phyloP scores from a whole-genome alignment of 495 filamentous ascomycete genomes.

The Parachaetomium inaequale region DNA sequence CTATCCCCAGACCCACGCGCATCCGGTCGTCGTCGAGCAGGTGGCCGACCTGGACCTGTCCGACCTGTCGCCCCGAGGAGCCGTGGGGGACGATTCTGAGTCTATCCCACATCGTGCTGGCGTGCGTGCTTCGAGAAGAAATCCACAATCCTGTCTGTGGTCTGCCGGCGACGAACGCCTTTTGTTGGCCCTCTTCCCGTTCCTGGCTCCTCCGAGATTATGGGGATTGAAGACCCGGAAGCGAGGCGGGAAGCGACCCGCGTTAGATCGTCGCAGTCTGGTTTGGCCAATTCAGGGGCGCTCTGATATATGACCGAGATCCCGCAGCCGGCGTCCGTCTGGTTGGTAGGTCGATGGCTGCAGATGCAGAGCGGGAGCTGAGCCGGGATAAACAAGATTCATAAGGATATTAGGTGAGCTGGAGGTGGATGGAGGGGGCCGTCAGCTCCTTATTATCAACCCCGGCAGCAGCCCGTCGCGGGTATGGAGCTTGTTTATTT shows the following conservation, averaged over 20 bases:
- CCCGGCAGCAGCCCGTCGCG: not conserved
- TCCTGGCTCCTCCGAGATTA: slow-evolving; percentile 13
- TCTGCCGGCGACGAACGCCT: not conserved
- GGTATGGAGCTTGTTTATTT: slow-evolving; percentile 11
- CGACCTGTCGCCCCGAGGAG: slow-evolving; percentile 2
- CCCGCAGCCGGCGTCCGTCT: no score
- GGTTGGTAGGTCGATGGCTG: not conserved
- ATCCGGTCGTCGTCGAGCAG: slow-evolving; percentile 23
- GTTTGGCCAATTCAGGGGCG: slow-evolving; percentile 22
- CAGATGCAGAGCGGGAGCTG: slow-evolving; percentile 1
- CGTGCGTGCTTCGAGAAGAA: slow-evolving; percentile 1
- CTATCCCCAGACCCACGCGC: slow-evolving; percentile 6
- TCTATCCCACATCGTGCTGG: not conserved
- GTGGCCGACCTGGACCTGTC: slow-evolving; percentile 20
- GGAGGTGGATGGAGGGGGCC: slow-evolving; percentile 5
- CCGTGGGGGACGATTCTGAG: not conserved
- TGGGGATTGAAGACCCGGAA: slow-evolving; percentile 4
- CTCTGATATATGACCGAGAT: no score
- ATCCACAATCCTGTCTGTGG: not conserved
- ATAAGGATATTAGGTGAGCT: not conserved
- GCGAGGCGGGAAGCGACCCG: slow-evolving; percentile 7
- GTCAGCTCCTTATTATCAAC: slow-evolving; percentile 11
- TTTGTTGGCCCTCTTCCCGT: not conserved
- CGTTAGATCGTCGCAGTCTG: slow-evolving; percentile 30
- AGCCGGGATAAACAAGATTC: slow-evolving; percentile 7